Base-by-base conservation (phyloP, 768 basidiomycete species). In the Galerina marginata region DNA sequence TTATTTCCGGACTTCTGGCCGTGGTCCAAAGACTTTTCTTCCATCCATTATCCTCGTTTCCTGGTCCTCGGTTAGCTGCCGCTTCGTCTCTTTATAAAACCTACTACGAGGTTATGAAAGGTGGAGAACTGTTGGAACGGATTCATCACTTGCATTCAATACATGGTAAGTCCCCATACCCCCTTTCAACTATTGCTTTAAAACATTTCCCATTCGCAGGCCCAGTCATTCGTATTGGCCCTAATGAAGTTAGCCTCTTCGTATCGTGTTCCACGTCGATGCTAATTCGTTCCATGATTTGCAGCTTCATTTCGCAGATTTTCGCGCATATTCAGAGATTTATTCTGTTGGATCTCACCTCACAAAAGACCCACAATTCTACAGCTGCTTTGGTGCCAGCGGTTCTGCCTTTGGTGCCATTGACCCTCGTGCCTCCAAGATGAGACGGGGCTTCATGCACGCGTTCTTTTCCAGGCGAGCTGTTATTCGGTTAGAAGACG, bases 221-320 rank as follows among this genome's bases (percentile, higher is more conserved):
- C 7, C 65, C 72, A n/a, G 74, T 78, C 12, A 67, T 80, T 23
- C 72, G 79, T 51, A 74, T 77, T 61, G 76, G 72, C 7, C 78
- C 79, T 11, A 79, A 79, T 57, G 75, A 79, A 62, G 77, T 77
- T 43, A 16, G 58, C 50, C 26, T 23, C n/a, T 33, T 33, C 25
- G 44, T 14, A 56, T 23, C 39, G 33, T 36, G 45, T 36, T n/a
- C 26, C 14, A 20, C 29, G 39, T 47, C 29, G 46, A 38, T 23
- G 9, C 44, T 25, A 46, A 29, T 20, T 33, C 16, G 14, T 23
- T 45, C 54, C 29, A 20, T 33, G 11, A 52, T 42, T 37, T 20
- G 42, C 36, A 80, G 79, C 70, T 80, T 16, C 78, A 79, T 64
- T 79, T 80, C 62, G 73, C 69, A 49, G 72, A 75, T 53, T 67